Evolutionary conservation across 2,329 filamentous ascomycete genomes (phyloP).

Genomic region (Alternaria panax): DNA sequence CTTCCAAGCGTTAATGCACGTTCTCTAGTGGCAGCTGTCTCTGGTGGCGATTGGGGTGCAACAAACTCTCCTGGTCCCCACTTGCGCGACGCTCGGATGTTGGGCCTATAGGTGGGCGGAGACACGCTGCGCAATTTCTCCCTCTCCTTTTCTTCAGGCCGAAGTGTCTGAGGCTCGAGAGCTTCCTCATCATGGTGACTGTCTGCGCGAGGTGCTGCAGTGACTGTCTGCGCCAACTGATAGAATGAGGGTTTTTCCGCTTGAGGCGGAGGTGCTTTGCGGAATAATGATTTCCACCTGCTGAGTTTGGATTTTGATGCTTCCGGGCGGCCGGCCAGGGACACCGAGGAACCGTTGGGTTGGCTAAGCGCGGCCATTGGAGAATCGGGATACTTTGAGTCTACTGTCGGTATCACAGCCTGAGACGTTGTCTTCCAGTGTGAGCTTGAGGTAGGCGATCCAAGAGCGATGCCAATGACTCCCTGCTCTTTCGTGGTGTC

Average conservation of each 20-base stretch:
- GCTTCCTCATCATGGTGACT: constrained; percentile 44
- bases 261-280: constrained; percentile 35
- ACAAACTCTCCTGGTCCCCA: constrained; percentile 25
- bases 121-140: constrained; percentile 28
- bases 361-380: constrained; percentile 21
- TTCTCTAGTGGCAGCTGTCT: constrained; percentile 19
- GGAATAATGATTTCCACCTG: constrained; percentile 51
- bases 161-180: constrained; percentile 22
- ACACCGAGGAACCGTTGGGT: constrained; percentile 14
- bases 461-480: constrained; percentile 51
- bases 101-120: constrained; percentile 40
- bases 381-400: constrained; percentile 8
- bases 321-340: constrained; percentile 20
- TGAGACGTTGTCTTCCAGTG: constrained; percentile 40
- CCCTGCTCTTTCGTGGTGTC: constrained; percentile 40
- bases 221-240: constrained; percentile 39
- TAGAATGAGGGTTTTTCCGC: constrained; percentile 46
- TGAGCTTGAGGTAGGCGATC: constrained; percentile 46
- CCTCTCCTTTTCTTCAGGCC: constrained; percentile 26
- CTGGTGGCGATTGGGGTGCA: constrained; percentile 18
- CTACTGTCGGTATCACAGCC: constrained; percentile 15
- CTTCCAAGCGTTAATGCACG: constrained; percentile 30
- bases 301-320: constrained; percentile 46
- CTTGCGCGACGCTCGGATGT: constrained; percentile 42
- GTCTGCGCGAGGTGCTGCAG: constrained; percentile 35